These are phyloP conservation scores for Talaromyces verruculosus DNA, from an alignment of 2,329 filamentous ascomycete genomes.

Conservation along the genomic window DNA sequence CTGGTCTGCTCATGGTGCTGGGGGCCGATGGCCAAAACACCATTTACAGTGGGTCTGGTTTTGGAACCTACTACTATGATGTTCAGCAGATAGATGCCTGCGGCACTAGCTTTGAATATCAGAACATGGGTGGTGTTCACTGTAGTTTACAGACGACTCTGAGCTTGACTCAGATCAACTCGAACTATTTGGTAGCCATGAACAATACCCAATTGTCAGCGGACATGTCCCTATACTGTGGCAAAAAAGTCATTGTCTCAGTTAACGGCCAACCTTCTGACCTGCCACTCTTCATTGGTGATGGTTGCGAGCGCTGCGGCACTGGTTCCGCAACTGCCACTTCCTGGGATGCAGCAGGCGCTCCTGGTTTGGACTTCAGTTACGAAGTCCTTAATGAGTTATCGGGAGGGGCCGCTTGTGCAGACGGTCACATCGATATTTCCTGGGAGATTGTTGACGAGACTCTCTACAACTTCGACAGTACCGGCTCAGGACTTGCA, in stretches of 20 bases:
- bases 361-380: conserved; percentile 17
- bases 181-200: conserved; percentile 24
- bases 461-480: conserved; percentile 20
- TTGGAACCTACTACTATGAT: conserved; percentile 24
- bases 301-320: conserved; percentile 22
- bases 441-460: conserved; percentile 25
- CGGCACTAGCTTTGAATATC: conserved; percentile 17
- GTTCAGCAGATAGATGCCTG: conserved; percentile 22
- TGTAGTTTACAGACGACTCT: conserved; percentile 18
- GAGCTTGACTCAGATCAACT: conserved; percentile 18
- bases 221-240: conserved; percentile 21
- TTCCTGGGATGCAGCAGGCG: conserved; percentile 4
- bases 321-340: conserved; percentile 14
- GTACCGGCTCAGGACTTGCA: neutral
- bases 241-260: conserved; percentile 22
- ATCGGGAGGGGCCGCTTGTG: conserved; percentile 18
- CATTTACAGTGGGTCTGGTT: conserved; percentile 18
- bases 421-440: conserved; percentile 18
- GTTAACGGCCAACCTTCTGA: conserved; percentile 22
- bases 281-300: conserved; percentile 22
- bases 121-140: conserved; percentile 21
- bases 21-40: neutral
- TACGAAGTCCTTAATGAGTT: conserved; percentile 18
- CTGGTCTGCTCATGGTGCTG: conserved; percentile 11
- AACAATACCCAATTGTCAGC: conserved; percentile 23